Conservation (phyloP, 2,329 filamentous ascomycete genomes). For the Aspergillus transmontanensis region DNA sequence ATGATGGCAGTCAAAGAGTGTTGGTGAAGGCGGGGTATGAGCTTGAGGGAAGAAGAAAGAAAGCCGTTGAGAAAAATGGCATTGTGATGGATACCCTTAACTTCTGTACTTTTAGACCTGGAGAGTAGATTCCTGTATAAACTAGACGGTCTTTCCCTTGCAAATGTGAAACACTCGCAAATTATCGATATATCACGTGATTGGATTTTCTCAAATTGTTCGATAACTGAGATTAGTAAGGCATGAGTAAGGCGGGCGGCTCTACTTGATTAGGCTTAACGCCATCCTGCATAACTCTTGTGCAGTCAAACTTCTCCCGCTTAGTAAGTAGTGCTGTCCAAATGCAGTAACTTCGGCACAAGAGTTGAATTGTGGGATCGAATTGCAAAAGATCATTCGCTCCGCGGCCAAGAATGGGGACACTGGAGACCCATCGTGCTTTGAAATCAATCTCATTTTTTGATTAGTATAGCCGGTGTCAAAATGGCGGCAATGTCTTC, state of each 20-base stretch:
- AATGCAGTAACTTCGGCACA: background rate
- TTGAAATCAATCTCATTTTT: background rate
- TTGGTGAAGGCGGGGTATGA: slow-evolving; percentile 13
- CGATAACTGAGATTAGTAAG: no score
- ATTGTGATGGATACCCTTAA: slow-evolving; percentile 7
- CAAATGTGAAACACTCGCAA: no score
- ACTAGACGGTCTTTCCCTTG: no score
- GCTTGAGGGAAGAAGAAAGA: slow-evolving; percentile 8
- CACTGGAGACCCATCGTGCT: background rate
- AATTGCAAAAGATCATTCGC: background rate
- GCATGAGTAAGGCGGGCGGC: no score
- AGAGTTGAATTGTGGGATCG: background rate
- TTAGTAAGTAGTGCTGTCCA: background rate
- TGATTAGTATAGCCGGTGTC: background rate
- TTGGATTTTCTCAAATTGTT: fast-evolving
- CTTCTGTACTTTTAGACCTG: slow-evolving; percentile 5
- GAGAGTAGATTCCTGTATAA: no score
- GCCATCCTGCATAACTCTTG: no score
- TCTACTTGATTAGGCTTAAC: no score
- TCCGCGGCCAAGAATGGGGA: background rate
- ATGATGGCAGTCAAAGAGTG: slow-evolving; percentile 11
- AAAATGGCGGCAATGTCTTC: background rate
- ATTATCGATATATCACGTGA: no score
- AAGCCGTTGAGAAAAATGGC: slow-evolving; percentile 11
- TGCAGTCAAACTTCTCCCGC: no score